These are phyloP conservation scores for Fraxinus sp. DNA, from an alignment of 305 asterid genomes.

Conservation along the genomic window DNA sequence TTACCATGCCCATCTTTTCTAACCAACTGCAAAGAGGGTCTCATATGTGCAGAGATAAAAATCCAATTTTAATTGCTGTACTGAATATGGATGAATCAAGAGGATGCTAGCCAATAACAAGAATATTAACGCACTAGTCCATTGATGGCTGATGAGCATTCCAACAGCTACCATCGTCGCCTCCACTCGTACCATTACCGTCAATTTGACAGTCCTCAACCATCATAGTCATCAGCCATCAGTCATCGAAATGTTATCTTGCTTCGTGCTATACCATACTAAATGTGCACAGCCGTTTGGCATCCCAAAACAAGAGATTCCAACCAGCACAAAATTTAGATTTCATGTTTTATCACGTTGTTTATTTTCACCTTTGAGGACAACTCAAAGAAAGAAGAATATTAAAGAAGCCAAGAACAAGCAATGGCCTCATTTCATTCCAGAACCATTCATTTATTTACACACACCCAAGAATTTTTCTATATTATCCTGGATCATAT, in stretches of 20 bases:
- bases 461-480: neutral
- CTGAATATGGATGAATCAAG: neutral
- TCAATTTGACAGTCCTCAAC: no score
- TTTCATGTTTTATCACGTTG: neutral
- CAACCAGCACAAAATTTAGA: neutral
- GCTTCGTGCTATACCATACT: no score
- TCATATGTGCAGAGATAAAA: neutral
- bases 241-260: neutral
- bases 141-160: neutral
- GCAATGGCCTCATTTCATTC: neutral
- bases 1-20: neutral
- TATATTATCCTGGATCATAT: neutral
- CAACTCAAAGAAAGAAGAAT: neutral
- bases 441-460: neutral
- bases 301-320: neutral
- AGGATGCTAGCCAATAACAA: neutral
- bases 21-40: neutral
- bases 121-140: neutral
- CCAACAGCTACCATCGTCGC: neutral
- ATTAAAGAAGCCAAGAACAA: neutral
- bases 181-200: no score
- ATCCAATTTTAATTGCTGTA: neutral
- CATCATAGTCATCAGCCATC: neutral
- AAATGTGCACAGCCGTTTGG: neutral
- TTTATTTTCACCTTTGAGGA: neutral